These are phyloP conservation scores for Pistacia integerrima DNA, from an alignment of 345 rosid genomes.

Conservation along the genomic window DNA sequence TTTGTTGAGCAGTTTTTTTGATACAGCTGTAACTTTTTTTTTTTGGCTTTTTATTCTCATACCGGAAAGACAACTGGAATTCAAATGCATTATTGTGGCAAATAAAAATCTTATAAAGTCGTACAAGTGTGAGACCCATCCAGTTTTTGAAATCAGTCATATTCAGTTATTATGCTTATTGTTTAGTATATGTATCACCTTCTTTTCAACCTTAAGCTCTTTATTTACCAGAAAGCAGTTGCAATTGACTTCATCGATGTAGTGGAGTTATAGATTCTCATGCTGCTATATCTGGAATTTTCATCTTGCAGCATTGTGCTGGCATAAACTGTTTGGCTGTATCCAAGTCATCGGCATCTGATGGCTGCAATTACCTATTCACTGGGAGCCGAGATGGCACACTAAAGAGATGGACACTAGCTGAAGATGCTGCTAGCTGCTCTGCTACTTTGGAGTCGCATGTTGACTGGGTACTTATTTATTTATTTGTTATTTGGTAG, in stretches of 20 bases:
- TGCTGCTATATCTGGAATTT: slow-evolving; percentile 26
- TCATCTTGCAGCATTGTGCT: slow-evolving; percentile 85
- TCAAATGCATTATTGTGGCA: background rate
- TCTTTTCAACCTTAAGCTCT: background rate
- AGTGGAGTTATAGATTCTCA: slow-evolving; percentile 10
- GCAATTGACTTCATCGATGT: background rate
- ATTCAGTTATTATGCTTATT: background rate
- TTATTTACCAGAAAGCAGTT: background rate
- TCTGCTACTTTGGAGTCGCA: slow-evolving; percentile 98
- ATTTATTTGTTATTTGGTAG: background rate
- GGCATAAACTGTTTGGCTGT: slow-evolving; percentile 90
- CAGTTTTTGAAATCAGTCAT: background rate
- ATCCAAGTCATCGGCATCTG: slow-evolving; percentile 56
- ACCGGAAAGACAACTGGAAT: background rate
- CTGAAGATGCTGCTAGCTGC: slow-evolving; percentile 66
- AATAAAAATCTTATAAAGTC: background rate
- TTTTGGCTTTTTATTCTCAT: background rate
- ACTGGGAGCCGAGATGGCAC: slow-evolving; percentile 99
- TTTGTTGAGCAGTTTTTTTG: background rate
- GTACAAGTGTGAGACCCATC: background rate
- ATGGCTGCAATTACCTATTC: slow-evolving; percentile 63
- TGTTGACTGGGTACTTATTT: slow-evolving; percentile 86
- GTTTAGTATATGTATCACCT: background rate
- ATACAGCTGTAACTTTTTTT: background rate
- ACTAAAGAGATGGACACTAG: slow-evolving; percentile 88